Evolutionary conservation across 495 filamentous ascomycete species (phyloP), one percentile per base, ranked within the genome.

Genomic region (Penicillium angulare): DNA sequence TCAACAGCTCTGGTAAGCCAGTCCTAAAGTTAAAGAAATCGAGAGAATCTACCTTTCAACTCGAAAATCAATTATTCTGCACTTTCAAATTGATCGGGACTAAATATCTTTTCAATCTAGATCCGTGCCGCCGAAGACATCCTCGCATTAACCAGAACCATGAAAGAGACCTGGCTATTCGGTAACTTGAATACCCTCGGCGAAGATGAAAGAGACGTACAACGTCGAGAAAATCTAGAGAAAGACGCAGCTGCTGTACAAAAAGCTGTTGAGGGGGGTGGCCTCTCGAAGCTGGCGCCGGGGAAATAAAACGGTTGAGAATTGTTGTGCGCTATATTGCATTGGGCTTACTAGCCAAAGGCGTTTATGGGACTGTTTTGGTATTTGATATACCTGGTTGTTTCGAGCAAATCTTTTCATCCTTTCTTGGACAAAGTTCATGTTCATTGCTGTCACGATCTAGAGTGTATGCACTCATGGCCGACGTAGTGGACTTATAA

Each of bases 121-220:
- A 74, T 86, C 57, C 81, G 81, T 36, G 77, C 82, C 10, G 80
- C 80, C 8, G 86, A 89, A 65, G 85, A 89, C 43, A 63, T 86
- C 17, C 71, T 87, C 31, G 71, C 76, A 9, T 60, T 89, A 12
- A 86, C 79, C 26, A 77, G 86, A 12, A 68, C 73, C 6, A 69
- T 89, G 71, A 87, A 89, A 65, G 86, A 89, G 57, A 75, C 80
- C n/a, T 89, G 86, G 86, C 69, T 88, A 20, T 87, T 86, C 57
- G 86, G 86, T 13, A 79, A 84, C 50, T 71, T 89, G n/a, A 70
- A 87, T 18, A 86, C 84, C 0, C 61, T 87, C 7, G 80, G 79
- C 16, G 75, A 77, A 57, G 63, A 74, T 34, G 66, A 74, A 36
- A 63, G 67, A 29, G 74, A 77, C 44, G 51, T 67, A 3, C 51